Evolutionary conservation across 768 basidiomycete species (phyloP).

Genomic region (Lyophyllum shimeji): DNA sequence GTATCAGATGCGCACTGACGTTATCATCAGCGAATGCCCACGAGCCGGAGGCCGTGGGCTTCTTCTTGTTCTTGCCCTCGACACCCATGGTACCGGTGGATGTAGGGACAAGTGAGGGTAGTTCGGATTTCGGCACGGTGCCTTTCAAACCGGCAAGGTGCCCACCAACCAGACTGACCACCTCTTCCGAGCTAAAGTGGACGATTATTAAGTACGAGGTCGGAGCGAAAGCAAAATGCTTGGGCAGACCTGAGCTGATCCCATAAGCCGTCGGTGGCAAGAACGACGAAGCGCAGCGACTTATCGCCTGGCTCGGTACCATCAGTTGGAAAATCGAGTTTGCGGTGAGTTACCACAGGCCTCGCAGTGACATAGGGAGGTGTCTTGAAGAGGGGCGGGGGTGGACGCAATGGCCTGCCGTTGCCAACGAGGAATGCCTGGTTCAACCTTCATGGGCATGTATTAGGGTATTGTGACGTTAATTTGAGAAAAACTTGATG

Average conservation of each 20-base stretch:
- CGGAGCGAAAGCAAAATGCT: neutral
- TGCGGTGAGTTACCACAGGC: constrained; percentile 80
- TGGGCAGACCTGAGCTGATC: constrained; percentile 51
- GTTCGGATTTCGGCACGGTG: constrained; percentile 53
- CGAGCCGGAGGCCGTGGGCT: constrained; percentile 38
- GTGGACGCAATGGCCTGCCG: constrained; percentile 53
- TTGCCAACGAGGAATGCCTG: constrained; percentile 69
- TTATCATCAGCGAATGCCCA: constrained; percentile 86
- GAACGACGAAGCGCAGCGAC: constrained; percentile 73
- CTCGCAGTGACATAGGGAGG: constrained; percentile 91
- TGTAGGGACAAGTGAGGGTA: constrained; percentile 57
- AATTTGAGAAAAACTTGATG: constrained; percentile 1
- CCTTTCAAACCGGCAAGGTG: constrained; percentile 75
- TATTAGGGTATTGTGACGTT: neutral
- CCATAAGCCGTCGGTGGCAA: constrained; percentile 89
- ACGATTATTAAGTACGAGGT: neutral
- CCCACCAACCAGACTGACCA: constrained; percentile 83
- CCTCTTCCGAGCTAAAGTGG: constrained; percentile 73
- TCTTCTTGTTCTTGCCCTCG: constrained; percentile 59
- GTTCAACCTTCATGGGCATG: constrained; percentile 38
- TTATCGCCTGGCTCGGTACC: constrained; percentile 24
- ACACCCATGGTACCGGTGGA: constrained; percentile 52
- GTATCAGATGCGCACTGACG: constrained; percentile 77
- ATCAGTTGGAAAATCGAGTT: constrained; percentile 53
- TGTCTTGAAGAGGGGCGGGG: constrained; percentile 69